Conservation (phyloP, 2,329 filamentous ascomycete species). For the Huntiella decipiens region DNA sequence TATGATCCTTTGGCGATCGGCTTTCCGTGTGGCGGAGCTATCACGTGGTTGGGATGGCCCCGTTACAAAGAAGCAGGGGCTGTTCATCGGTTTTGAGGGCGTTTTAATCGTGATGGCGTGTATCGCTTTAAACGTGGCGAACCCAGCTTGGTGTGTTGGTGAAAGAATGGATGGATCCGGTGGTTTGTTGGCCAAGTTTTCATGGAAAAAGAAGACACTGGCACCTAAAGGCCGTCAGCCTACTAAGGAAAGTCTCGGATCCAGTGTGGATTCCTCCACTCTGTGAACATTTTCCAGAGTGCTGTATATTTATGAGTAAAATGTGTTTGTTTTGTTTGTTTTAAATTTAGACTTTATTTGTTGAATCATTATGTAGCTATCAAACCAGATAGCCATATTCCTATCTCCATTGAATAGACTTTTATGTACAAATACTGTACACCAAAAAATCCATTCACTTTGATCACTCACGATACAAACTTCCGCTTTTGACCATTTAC, state of each 20-base stretch:
- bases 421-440: no score
- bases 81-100: slow-evolving; percentile 41
- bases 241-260: not conserved
- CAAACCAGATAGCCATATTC: no score
- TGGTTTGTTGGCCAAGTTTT: slow-evolving; percentile 4
- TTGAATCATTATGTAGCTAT: not conserved
- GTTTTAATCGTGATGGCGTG: slow-evolving; percentile 30
- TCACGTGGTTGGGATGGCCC: slow-evolving; percentile 41
- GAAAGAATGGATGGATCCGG: slow-evolving; percentile 16
- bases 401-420: no score
- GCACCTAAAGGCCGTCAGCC: not conserved
- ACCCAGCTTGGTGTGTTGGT: slow-evolving; percentile 20
- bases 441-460: no score
- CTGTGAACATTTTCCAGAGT: no score
- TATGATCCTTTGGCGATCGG: slow-evolving; percentile 43
- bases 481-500: no score
- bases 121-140: slow-evolving; percentile 25
- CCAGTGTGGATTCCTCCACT: no score
- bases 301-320: not conserved
- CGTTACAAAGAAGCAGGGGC: slow-evolving; percentile 33
- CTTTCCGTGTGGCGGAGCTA: slow-evolving; percentile 48
- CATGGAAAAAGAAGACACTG: not conserved
- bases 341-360: not conserved
- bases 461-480: no score
- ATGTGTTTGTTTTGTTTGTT: not conserved